Evolutionary conservation across 306 rosid species (phyloP).

Genomic region (Trichosanthes cucumerina): DNA sequence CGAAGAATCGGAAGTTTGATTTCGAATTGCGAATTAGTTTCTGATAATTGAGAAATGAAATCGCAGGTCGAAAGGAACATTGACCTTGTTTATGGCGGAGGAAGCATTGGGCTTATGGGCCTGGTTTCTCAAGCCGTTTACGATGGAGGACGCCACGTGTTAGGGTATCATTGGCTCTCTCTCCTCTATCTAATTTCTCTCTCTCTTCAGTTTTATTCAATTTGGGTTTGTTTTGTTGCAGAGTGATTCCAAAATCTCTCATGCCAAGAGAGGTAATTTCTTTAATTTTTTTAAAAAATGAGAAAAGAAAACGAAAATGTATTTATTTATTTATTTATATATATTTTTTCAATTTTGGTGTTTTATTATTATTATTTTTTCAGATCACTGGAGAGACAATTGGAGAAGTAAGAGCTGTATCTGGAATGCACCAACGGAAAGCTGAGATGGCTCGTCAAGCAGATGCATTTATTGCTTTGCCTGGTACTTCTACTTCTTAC

Average conservation of each 20-base stretch:
- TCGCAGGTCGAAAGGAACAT: slow-evolving; percentile 74
- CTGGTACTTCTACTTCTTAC: slow-evolving; percentile 30
- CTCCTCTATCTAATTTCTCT: background rate
- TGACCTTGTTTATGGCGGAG: slow-evolving; percentile 98
- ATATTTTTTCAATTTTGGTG: background rate
- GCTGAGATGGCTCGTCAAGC: slow-evolving; percentile 97
- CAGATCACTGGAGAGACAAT: slow-evolving; percentile 79
- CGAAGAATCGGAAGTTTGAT: background rate
- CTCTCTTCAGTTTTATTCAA: background rate
- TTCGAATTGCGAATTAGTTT: background rate
- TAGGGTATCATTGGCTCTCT: slow-evolving; percentile 40
- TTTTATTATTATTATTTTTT: background rate
- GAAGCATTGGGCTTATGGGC: slow-evolving; percentile 96
- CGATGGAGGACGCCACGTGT: slow-evolving; percentile 96
- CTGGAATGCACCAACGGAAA: slow-evolving; percentile 92
- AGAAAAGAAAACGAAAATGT: background rate
- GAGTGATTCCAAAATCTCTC: slow-evolving; percentile 80
- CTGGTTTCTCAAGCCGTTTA: slow-evolving; percentile 70
- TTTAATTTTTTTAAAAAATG: background rate
- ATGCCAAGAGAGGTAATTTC: slow-evolving; percentile 76
- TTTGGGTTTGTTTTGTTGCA: slow-evolving; percentile 21
- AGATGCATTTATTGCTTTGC: slow-evolving; percentile 85
- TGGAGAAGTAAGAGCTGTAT: slow-evolving; percentile 84
- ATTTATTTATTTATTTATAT: background rate
- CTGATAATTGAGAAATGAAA: background rate